Evolutionary conservation across 2,329 filamentous ascomycete species (phyloP).

Genomic region (Cadophora sp.): DNA sequence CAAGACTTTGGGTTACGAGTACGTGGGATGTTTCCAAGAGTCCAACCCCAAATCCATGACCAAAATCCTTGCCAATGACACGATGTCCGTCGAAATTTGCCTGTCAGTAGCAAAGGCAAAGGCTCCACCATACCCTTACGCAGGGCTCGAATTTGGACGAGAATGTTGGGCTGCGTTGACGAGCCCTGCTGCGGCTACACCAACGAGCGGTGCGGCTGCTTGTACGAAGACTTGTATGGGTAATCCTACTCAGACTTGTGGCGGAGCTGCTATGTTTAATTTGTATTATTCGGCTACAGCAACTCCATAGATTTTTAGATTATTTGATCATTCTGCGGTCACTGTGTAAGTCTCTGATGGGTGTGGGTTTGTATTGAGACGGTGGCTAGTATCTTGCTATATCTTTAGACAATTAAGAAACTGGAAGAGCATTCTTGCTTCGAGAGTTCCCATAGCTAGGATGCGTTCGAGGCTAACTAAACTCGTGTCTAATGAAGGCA

Average conservation of each 20-base stretch:
- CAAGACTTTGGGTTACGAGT: neutral
- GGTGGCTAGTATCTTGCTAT: no score
- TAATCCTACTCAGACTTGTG: constrained; percentile 1
- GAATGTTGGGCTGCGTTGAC: constrained; percentile 8
- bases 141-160: neutral
- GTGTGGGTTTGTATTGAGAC: no score
- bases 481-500: no score
- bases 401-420: no score
- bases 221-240: constrained; percentile 8
- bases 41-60: constrained; percentile 3
- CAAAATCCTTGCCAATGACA: neutral
- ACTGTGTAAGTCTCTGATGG: no score
- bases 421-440: no score
- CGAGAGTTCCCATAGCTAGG: no score
- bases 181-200: neutral
- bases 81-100: neutral
- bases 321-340: neutral
- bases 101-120: neutral
- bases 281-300: constrained; percentile 1
- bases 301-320: neutral
- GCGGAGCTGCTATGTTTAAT: constrained; percentile 1
- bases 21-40: constrained; percentile 4
- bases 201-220: neutral
- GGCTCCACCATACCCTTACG: neutral
- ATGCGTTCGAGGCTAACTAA: no score